These are phyloP conservation scores for Epipyxis sp. DNA, from an alignment of 108 stramenopile species.

Conservation along the genomic window DNA sequence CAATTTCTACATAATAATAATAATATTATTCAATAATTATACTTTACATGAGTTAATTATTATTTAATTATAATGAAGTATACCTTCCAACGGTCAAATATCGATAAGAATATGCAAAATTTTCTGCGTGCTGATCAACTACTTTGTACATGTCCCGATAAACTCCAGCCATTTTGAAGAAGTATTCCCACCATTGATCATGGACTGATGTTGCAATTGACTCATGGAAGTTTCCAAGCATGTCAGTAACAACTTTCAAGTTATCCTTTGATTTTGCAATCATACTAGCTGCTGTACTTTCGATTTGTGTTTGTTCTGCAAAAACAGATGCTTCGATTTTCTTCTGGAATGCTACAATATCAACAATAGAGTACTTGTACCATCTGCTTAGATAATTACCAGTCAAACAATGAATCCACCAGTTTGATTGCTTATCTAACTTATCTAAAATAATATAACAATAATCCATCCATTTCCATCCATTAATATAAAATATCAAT, in stretches of 20 bases:
- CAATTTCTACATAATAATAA: no score
- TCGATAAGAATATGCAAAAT: not conserved
- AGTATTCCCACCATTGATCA: slow-evolving; percentile 31
- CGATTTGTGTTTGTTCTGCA: slow-evolving; percentile 7
- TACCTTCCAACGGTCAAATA: not conserved
- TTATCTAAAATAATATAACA: slow-evolving; percentile 5
- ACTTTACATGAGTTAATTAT: no score
- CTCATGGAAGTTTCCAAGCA: slow-evolving; percentile 1
- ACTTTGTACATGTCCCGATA: slow-evolving; percentile 26
- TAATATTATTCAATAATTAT: no score
- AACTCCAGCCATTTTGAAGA: slow-evolving; percentile 9
- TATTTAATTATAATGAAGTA: no score
- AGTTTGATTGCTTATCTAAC: not conserved
- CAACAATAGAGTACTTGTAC: slow-evolving; percentile 17
- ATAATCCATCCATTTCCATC: not conserved
- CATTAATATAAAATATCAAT: not conserved
- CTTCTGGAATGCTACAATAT: slow-evolving; percentile 10
- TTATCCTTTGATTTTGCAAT: not conserved
- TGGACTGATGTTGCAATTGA: not conserved
- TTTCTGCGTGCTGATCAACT: slow-evolving; percentile 6
- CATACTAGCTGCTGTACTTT: not conserved
- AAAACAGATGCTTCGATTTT: not conserved
- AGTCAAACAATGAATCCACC: slow-evolving; percentile 21
- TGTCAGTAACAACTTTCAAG: not conserved
- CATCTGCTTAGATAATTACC: slow-evolving; percentile 22